Conservation (phyloP, 768 basidiomycete species). For the Suillus subaureus region DNA sequence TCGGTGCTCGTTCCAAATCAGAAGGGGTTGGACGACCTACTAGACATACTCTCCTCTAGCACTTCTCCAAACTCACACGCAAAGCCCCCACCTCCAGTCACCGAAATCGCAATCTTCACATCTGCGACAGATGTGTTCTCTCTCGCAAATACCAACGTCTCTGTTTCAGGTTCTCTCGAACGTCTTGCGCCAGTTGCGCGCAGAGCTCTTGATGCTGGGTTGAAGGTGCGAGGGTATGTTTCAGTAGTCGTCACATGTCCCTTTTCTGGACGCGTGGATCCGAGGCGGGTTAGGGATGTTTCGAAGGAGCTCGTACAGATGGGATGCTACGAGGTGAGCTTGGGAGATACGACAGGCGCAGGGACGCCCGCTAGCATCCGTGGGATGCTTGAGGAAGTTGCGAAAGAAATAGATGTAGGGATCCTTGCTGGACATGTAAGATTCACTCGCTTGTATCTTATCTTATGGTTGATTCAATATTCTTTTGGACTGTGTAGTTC, state of each 20-base stretch:
- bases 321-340: slow-evolving; percentile 92
- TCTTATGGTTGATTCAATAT: background rate
- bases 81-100: slow-evolving; percentile 52
- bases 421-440: slow-evolving; percentile 65
- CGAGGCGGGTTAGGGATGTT: slow-evolving; percentile 64
- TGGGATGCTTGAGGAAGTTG: slow-evolving; percentile 71
- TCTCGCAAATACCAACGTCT: slow-evolving; percentile 81
- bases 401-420: slow-evolving; percentile 57
- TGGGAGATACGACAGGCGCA: slow-evolving; percentile 91
- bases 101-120: slow-evolving; percentile 89
- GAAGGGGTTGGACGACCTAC: slow-evolving; percentile 71
- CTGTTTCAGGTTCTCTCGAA: slow-evolving; percentile 68
- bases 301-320: slow-evolving; percentile 75
- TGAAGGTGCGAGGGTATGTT: slow-evolving; percentile 84
- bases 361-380: slow-evolving; percentile 73
- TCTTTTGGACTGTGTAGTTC: slow-evolving; percentile 48
- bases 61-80: slow-evolving; percentile 30
- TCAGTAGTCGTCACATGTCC: slow-evolving; percentile 86
- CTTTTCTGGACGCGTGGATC: slow-evolving; percentile 78
- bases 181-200: slow-evolving; percentile 63
- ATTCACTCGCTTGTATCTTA: slow-evolving; percentile 35
- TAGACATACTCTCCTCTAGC: slow-evolving; percentile 49
- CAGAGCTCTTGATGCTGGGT: slow-evolving; percentile 57
- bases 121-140: slow-evolving; percentile 88
- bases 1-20: slow-evolving; percentile 84